phyloP scores from a whole-genome alignment of 2,329 filamentous ascomycete species.

The Thermoascus crustaceus region DNA sequence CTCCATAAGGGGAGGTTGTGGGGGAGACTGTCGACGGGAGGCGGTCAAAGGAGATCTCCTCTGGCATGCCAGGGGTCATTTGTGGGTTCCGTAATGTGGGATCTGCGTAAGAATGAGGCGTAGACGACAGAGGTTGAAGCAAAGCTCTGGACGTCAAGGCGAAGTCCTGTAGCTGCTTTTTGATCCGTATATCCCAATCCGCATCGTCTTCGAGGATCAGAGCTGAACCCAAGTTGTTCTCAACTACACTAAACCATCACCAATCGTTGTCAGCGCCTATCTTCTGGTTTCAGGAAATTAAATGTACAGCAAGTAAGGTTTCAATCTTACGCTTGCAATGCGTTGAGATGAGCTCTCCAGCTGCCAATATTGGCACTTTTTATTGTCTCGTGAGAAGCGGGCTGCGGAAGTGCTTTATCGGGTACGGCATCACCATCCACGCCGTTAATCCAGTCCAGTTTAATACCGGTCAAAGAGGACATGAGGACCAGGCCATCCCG shows the following conservation, averaged over 20 bases:
- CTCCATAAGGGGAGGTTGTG: slow-evolving; percentile 40
- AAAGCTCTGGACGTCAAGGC: slow-evolving; percentile 23
- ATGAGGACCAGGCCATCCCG: slow-evolving; percentile 41
- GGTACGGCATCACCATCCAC: slow-evolving; percentile 33
- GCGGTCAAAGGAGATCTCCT: slow-evolving; percentile 5
- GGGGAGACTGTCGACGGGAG: slow-evolving; percentile 8
- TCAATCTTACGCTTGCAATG: slow-evolving; percentile 20
- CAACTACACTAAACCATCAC: slow-evolving; percentile 29
- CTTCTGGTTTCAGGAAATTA: no score
- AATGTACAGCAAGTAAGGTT: no score
- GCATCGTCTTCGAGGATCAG: slow-evolving; percentile 51
- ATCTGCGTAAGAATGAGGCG: slow-evolving; percentile 9
- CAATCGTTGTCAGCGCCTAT: neutral
- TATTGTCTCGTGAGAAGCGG: slow-evolving; percentile 7
- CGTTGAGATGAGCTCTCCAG: slow-evolving; percentile 36
- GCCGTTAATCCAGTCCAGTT: slow-evolving; percentile 39
- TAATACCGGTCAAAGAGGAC: slow-evolving; percentile 35
- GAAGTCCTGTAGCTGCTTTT: slow-evolving; percentile 39
- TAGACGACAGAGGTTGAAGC: slow-evolving; percentile 17
- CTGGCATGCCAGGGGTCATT: slow-evolving; percentile 5
- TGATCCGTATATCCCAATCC: slow-evolving; percentile 50
- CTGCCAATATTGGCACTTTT: slow-evolving; percentile 31
- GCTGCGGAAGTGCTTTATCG: slow-evolving; percentile 37
- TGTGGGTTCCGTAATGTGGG: slow-evolving; percentile 7
- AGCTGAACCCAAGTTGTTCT: slow-evolving; percentile 39